These are phyloP conservation scores for Colletotrichum theobromicola DNA, from an alignment of 2,329 filamentous ascomycete species.

Conservation along the genomic window DNA sequence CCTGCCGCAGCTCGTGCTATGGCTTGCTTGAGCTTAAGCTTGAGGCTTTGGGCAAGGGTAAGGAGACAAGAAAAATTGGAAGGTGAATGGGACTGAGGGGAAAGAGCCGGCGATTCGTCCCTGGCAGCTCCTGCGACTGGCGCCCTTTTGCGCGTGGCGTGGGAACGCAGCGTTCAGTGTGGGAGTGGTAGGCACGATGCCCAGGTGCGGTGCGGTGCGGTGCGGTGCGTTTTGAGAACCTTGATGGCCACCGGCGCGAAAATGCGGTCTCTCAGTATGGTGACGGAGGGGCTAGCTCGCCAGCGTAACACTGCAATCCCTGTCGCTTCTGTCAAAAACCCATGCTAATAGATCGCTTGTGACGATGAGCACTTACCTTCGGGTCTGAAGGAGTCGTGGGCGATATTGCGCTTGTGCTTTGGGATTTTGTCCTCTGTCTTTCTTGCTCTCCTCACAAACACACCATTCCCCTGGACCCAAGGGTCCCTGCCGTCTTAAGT, in stretches of 20 bases:
- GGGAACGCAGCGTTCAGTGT: constrained; percentile 15
- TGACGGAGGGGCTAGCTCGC: constrained; percentile 18
- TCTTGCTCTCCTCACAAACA: neutral
- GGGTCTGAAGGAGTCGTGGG: neutral
- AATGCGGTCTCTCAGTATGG: constrained; percentile 17
- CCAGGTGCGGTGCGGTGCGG: constrained; percentile 7
- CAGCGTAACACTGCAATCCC: constrained; percentile 18
- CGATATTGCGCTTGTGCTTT: neutral
- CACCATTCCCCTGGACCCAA: neutral
- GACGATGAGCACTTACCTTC: constrained; percentile 4
- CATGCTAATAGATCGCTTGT: neutral
- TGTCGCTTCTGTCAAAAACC: constrained; percentile 12
- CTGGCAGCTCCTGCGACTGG: neutral
- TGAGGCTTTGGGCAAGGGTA: neutral
- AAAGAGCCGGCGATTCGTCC: neutral
- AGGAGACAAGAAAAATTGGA: neutral
- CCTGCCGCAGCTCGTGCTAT: neutral
- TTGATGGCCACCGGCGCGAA: constrained; percentile 20
- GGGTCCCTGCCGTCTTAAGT: neutral
- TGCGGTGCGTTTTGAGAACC: constrained; percentile 16
- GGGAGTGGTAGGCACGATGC: neutral
- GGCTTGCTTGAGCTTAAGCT: neutral
- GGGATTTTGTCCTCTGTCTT: neutral
- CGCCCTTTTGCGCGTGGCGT: neutral
- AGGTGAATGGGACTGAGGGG: neutral